Base-by-base conservation (phyloP, 257 asterid genomes). In the Nicotiana tomentosiformis region DNA sequence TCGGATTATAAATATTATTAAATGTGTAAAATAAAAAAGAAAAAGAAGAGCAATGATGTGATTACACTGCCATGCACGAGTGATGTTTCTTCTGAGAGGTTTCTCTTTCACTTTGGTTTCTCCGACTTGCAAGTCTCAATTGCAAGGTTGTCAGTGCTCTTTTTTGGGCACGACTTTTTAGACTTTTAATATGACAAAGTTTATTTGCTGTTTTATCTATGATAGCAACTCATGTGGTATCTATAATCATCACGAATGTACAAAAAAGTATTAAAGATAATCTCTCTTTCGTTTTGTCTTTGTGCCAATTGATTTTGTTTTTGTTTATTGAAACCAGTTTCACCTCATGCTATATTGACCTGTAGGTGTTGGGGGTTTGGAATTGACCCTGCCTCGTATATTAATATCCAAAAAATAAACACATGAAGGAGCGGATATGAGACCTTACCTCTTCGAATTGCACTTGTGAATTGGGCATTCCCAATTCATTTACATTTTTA, bases 41-140 rank as follows among this genome's bases (percentile, higher is more conserved):
- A 39, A 43, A 70, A 43, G 20, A 74, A 55, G 58, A 80, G 67
- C 65, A 80, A 80, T 46, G 65, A 80, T 64, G 83, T 65, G 70
- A 64, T 4, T 15, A 61, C 37, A 74, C 39, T 49, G 20, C 15
- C 39, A 49, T 20, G 39, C 83, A 82, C 84, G 20, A 70, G 81
- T 37, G 74, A 1, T 60, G 84, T 55, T 77, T 43, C 66, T 9
- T 60, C 79, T 72, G 2, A 39, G 43, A 49, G 39, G 80, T 51
- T 49, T 46, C 61, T 11, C 37, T 43, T 39, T 74, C 39, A 26
- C 29, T 51, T 53, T 53, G 58, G 17, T 51, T 69, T 43, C 29
- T 79, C 17, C 55, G 7, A 68, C 23, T 30, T 17, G 35, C 18
- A 76, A 32, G 15, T 49, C 43, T 49, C 64, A 7, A 23, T 39